Conservation (phyloP, 306 rosid species). For the Castanopsis chinensis region DNA sequence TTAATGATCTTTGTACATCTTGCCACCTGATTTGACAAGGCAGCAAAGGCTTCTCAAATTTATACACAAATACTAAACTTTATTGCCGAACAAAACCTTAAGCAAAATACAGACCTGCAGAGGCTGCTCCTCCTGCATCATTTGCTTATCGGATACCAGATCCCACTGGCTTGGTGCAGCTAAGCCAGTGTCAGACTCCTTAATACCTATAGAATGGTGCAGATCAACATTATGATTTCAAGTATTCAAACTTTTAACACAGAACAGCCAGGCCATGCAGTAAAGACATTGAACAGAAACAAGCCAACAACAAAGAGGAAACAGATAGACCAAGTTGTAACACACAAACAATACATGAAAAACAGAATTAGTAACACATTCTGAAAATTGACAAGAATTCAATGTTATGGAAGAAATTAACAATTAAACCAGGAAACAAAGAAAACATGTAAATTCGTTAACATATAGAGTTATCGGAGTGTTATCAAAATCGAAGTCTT, state of each 20-base stretch:
- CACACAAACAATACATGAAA: background rate
- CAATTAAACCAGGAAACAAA: background rate
- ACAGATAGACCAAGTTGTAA: background rate
- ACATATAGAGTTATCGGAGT: background rate
- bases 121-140: slow-evolving; percentile 99
- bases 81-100: background rate
- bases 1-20: slow-evolving; percentile 97
- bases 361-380: background rate
- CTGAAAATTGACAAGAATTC: too few relatives aligned
- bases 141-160: slow-evolving; percentile 98
- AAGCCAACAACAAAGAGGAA: background rate
- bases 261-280: slow-evolving; percentile 1
- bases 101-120: slow-evolving; percentile 64
- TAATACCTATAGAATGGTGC: slow-evolving; percentile 57
- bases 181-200: slow-evolving; percentile 98
- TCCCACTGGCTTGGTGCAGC: slow-evolving; percentile 99
- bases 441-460: background rate
- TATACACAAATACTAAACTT: background rate
- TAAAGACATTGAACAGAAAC: slow-evolving; percentile 4
- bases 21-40: slow-evolving; percentile 68
- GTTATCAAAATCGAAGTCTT: background rate
- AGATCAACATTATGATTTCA: slow-evolving; percentile 16
- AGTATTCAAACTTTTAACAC: background rate
- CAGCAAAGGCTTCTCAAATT: slow-evolving; percentile 19
- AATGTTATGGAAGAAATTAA: background rate